Evolutionary conservation across 2,329 filamentous ascomycete genomes (phyloP).

Genomic region (Venturia effusa): DNA sequence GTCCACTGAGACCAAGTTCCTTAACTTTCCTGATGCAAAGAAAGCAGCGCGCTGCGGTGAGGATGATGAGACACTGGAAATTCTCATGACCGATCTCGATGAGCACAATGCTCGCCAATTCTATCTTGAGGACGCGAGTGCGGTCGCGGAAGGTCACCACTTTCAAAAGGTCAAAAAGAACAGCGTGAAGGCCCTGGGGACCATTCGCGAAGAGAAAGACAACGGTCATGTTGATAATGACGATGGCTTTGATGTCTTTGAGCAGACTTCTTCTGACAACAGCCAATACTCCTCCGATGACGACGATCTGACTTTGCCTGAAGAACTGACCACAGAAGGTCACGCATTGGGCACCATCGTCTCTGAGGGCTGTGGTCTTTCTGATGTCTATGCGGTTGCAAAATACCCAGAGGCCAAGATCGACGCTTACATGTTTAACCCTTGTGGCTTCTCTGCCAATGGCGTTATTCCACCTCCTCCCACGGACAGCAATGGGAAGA

Average conservation of each 20-base stretch:
- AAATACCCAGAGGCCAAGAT: conserved; percentile 88
- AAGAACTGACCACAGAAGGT: conserved; percentile 81
- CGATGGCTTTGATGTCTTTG: conserved; percentile 68
- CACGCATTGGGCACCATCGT: conserved; percentile 89
- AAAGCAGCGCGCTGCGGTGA: conserved; percentile 31
- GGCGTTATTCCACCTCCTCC: conserved; percentile 76
- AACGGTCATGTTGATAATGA: conserved; percentile 25
- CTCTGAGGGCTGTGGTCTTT: conserved; percentile 78
- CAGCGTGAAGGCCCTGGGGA: conserved; percentile 48
- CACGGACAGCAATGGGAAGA: conserved; percentile 32
- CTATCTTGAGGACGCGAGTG: conserved; percentile 72
- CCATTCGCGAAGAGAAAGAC: conserved; percentile 42
- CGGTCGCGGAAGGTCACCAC: conserved; percentile 74
- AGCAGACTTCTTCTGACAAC: conserved; percentile 56
- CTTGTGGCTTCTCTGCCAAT: conserved; percentile 95
- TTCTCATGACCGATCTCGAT: conserved; percentile 59
- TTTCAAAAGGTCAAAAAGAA: conserved; percentile 54
- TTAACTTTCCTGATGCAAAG: conserved; percentile 41
- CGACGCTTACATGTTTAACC: conserved; percentile 92
- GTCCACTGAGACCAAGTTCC: conserved; percentile 47
- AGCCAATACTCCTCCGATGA: conserved; percentile 48
- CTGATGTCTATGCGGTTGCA: conserved; percentile 74
- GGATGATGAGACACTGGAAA: conserved; percentile 63
- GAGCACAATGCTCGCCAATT: conserved; percentile 56
- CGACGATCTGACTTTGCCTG: conserved; percentile 47